A percentile compares a stretch with the other conserved stretches of the same genome.
Evolutionary conservation across 1,139 yeast species (phyloP).

Genomic region (Spencermartinsiella ligniputridi): DNA sequence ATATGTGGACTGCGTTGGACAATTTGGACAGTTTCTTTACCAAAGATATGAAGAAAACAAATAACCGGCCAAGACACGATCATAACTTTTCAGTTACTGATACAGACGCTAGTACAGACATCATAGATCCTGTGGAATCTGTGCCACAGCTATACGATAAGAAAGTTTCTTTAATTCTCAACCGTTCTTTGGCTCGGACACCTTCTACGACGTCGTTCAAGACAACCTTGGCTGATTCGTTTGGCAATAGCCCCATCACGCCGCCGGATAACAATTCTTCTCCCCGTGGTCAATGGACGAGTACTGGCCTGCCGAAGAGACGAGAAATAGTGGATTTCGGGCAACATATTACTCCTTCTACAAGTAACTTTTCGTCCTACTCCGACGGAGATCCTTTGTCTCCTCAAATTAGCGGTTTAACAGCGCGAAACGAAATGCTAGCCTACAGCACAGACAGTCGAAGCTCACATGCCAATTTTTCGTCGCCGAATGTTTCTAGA

Average conservation of each 20-base stretch:
- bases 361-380: slow-evolving; percentile 2
- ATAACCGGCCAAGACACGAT: slow-evolving; percentile 17
- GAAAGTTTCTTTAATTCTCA: slow-evolving; percentile 70
- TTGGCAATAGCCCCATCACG: slow-evolving; percentile 23
- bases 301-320: slow-evolving; percentile 11
- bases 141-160: slow-evolving; percentile 78
- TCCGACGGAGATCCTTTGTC: neutral
- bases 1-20: slow-evolving; percentile 96
- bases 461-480: neutral
- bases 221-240: slow-evolving; percentile 52
- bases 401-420: slow-evolving; percentile 1
- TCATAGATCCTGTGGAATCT: slow-evolving; percentile 51
- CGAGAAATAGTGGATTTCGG: slow-evolving; percentile 20
- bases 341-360: slow-evolving; percentile 3
- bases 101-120: slow-evolving; percentile 40
- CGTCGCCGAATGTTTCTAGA: neutral
- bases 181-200: slow-evolving; percentile 69
- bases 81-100: slow-evolving; percentile 37
- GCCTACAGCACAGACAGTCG: neutral
- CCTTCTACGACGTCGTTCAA: slow-evolving; percentile 75
- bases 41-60: slow-evolving; percentile 42
- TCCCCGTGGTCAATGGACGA: slow-evolving; percentile 5
- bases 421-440: neutral
- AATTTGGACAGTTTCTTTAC: slow-evolving; percentile 91
- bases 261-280: slow-evolving; percentile 12